A percentile compares a stretch with the other conserved stretches of the same genome.
These are phyloP conservation scores for Priceomyces fermenticarens DNA, from an alignment of 805 yeast genomes.

Conservation along the genomic window DNA sequence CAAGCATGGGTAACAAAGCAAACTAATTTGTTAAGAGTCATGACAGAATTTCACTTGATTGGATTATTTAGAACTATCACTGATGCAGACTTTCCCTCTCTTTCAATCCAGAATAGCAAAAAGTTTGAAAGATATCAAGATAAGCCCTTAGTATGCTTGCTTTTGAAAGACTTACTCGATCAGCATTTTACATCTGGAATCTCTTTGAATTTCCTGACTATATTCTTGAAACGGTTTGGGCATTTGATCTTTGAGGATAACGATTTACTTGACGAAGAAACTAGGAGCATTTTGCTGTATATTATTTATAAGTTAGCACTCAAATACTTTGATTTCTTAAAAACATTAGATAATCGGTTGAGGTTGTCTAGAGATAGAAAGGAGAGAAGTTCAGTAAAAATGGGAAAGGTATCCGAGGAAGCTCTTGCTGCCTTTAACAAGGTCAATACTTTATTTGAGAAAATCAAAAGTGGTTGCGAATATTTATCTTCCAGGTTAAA, in stretches of 20 bases:
- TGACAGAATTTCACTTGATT: constrained; percentile 56
- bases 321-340: constrained; percentile 37
- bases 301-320: constrained; percentile 43
- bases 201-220: constrained; percentile 38
- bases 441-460: constrained; percentile 36
- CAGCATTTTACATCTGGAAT: constrained; percentile 25
- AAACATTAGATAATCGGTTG: constrained; percentile 32
- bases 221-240: constrained; percentile 48
- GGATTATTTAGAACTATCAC: constrained; percentile 52
- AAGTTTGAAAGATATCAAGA: constrained; percentile 22
- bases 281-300: constrained; percentile 26
- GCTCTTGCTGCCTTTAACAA: constrained; percentile 32
- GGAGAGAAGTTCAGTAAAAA: constrained; percentile 57
- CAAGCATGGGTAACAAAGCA: constrained; percentile 41
- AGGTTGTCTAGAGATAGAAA: constrained; percentile 36
- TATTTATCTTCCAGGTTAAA: constrained; percentile 41
- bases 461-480: constrained; percentile 41
- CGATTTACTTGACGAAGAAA: constrained; percentile 22
- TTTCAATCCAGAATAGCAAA: constrained; percentile 44
- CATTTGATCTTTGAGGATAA: constrained; percentile 28
- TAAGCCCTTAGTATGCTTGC: constrained; percentile 21
- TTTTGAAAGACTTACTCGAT: constrained; percentile 28
- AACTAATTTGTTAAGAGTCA: constrained; percentile 46
- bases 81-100: constrained; percentile 36
- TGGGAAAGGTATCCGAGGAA: constrained; percentile 57